Base-by-base conservation (phyloP, 805 yeast species). In the Pichia nakasei region DNA sequence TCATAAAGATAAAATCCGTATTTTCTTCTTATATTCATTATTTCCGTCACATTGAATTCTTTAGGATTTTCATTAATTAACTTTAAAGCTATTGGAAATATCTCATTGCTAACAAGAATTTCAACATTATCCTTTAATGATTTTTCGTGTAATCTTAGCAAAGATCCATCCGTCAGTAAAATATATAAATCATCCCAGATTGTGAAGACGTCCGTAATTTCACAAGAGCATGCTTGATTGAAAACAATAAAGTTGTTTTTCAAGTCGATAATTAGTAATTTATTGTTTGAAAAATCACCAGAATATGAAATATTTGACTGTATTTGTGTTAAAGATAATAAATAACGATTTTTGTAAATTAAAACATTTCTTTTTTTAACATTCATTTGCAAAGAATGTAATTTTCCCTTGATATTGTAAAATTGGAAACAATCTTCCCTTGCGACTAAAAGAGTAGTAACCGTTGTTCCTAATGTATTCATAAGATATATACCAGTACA, bases 1-100 rank as follows among this genome's bases (percentile, higher is more conserved):
- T 72, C 72, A 54, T 81, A 89, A 1, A 86, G 68, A 55, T 68
- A 75, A 49, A 86, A 89, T 6, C 86, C 98, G 56, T 78, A 85
- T 37, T 71, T 66, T 49, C 70, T 74, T 49, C 74, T 71, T 22
- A 79, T 72, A 2, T 60, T 50, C 47, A 68, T 58, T 6, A 75
- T 34, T 41, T 64, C 57, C 31, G 58, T 38, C 24, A 59, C 50
- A 19, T 55, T 55, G 27, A 57, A 52, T 1, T 50, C 46, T 8
- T 52, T 52, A 57, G 45, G 63, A 48, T 36, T 48, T 31, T 45
- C 53, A 6, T 34, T 29, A 0, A 94, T 94, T 39, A 91, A 61
- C 43, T 75, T 72, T 32, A 85, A 73, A 0, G 97, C 96, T 43
- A 82, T 70, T 13, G 78, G 73, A 52, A 74, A 89, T 11, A 86